Evolutionary conservation across 2,329 filamentous ascomycete genomes (phyloP).

Genomic region (Neurospora sp.): DNA sequence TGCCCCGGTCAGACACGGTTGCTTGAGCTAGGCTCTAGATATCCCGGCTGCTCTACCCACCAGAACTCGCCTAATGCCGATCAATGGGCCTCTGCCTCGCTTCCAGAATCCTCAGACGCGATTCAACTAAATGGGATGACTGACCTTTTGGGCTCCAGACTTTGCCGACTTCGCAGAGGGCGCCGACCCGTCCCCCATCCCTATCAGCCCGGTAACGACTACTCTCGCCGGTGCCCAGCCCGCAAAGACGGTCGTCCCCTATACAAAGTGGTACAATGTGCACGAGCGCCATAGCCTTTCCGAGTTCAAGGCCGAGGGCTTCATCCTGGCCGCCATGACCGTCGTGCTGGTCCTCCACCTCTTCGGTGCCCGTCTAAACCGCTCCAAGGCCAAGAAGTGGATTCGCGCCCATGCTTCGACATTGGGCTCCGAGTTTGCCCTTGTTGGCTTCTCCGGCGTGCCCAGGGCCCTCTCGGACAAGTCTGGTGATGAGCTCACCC

Average conservation of each 20-base stretch:
- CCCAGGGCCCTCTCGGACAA: constrained; percentile 37
- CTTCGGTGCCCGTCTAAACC: constrained; percentile 72
- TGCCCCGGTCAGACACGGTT: not conserved
- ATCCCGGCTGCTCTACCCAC: not conserved
- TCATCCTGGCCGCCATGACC: constrained; percentile 67
- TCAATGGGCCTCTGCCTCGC: not conserved
- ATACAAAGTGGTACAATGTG: constrained; percentile 93
- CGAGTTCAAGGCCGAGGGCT: constrained; percentile 82
- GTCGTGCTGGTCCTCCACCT: constrained; percentile 71
- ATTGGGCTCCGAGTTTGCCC: constrained; percentile 73
- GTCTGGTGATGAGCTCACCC: constrained; percentile 52
- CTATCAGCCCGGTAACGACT: constrained; percentile 37
- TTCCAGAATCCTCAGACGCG: not conserved
- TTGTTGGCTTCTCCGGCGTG: constrained; percentile 67
- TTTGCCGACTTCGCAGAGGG: constrained; percentile 88
- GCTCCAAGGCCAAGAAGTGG: constrained; percentile 72
- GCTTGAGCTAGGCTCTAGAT: not conserved
- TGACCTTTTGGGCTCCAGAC: constrained; percentile 44
- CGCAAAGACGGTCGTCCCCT: constrained; percentile 49
- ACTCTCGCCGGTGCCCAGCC: constrained; percentile 35
- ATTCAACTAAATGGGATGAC: constrained; percentile 4
- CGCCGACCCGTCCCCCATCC: constrained; percentile 52
- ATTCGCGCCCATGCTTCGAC: constrained; percentile 61
- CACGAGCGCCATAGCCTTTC: constrained; percentile 78
- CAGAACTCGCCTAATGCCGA: not conserved